Conservation (phyloP, 2,329 filamentous ascomycete genomes). For the Hypoxylon sp. region DNA sequence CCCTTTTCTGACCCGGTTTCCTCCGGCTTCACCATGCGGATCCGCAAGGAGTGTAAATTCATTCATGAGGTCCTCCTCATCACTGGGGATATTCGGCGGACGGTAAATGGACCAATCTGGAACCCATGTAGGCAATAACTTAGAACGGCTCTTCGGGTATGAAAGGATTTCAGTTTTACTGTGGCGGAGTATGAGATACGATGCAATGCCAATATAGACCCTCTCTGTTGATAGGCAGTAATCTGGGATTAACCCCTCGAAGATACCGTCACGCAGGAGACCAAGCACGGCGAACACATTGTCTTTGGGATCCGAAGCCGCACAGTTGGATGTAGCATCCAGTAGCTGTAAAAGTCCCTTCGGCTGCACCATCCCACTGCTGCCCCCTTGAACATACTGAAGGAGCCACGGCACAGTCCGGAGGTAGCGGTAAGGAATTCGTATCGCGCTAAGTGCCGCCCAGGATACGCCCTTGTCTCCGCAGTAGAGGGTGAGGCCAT, state of each 20-base stretch:
- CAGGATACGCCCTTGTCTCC: slow-evolving; percentile 15
- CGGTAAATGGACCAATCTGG: slow-evolving; percentile 23
- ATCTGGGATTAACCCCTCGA: slow-evolving; percentile 19
- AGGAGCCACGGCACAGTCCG: slow-evolving; percentile 2
- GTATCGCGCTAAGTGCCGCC: neutral
- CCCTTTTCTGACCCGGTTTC: neutral
- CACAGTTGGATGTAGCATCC: slow-evolving; percentile 9
- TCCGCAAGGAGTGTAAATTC: neutral
- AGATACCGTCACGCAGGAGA: slow-evolving; percentile 13
- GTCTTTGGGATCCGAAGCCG: slow-evolving; percentile 20
- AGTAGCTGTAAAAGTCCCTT: slow-evolving; percentile 5
- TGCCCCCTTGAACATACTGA: neutral
- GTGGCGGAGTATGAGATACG: slow-evolving; percentile 18
- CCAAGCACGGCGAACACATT: slow-evolving; percentile 24
- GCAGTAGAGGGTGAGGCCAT: slow-evolving; percentile 18
- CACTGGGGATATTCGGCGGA: neutral
- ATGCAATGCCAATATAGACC: slow-evolving; percentile 22
- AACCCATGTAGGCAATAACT: slow-evolving; percentile 12
- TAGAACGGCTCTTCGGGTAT: neutral
- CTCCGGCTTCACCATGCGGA: neutral
- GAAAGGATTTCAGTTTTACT: slow-evolving; percentile 6
- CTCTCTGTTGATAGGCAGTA: slow-evolving; percentile 18
- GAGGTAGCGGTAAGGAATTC: slow-evolving; percentile 6
- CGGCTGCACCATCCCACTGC: neutral
- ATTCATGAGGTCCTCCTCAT: neutral